Percentiles rank a stretch among this genome's conserved stretches.
Conservation (phyloP, 345 rosid genomes). For the Syzygium oleosum region DNA sequence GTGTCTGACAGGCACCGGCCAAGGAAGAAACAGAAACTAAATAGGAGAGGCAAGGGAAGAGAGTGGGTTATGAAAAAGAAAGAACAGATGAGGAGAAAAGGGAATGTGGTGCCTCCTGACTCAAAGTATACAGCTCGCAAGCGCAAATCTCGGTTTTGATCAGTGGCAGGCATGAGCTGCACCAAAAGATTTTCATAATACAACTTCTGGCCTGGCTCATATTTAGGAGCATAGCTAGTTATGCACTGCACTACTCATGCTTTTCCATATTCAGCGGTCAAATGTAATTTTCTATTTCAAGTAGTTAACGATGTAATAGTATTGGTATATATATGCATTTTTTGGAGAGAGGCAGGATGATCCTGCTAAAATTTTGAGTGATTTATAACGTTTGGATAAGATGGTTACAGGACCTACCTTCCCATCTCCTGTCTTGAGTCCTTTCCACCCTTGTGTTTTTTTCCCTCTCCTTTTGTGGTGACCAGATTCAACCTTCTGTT, state of each 20-base stretch:
- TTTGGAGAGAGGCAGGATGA: not conserved
- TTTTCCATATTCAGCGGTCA: not conserved
- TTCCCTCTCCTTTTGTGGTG: not conserved
- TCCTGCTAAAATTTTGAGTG: not conserved
- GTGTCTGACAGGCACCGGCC: constrained; percentile 72
- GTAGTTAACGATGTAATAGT: not conserved
- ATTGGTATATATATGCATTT: not conserved
- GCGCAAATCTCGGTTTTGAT: constrained; percentile 68
- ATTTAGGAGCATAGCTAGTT: not conserved
- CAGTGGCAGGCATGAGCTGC: not conserved
- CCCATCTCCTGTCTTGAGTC: not conserved
- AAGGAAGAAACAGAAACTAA: constrained; percentile 60
- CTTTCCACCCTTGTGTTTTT: not conserved
- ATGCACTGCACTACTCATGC: not conserved
- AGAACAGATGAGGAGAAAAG: constrained; percentile 79
- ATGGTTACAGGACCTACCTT: not conserved
- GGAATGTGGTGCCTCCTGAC: constrained; percentile 64
- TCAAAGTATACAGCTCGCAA: constrained; percentile 78
- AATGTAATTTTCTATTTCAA: not conserved
- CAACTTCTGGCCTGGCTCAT: not conserved
- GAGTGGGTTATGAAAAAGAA: constrained; percentile 84
- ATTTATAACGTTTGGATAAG: not conserved
- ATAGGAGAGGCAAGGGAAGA: constrained; percentile 61
- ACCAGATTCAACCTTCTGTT: not conserved
- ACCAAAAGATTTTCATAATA: not conserved